These are phyloP conservation scores for Claviceps pusilla DNA, from an alignment of 2,329 filamentous ascomycete genomes.

Conservation along the genomic window DNA sequence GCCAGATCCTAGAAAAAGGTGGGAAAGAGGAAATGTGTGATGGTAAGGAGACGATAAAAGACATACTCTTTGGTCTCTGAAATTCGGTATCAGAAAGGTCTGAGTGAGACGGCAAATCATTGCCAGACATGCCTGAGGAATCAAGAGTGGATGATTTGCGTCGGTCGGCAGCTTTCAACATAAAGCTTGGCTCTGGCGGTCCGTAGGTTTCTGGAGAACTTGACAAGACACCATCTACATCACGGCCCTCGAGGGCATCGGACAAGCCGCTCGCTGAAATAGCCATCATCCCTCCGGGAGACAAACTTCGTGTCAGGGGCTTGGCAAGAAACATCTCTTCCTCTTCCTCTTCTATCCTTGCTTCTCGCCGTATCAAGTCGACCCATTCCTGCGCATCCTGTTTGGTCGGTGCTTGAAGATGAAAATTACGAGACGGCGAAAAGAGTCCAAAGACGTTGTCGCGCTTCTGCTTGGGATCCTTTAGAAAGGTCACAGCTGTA, in stretches of 20 bases:
- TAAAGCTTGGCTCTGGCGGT: slow-evolving; percentile 20
- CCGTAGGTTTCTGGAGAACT: slow-evolving; percentile 46
- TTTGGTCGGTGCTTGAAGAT: slow-evolving; percentile 62
- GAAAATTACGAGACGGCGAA: slow-evolving; percentile 78
- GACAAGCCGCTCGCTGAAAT: not conserved
- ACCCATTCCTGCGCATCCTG: slow-evolving; percentile 80
- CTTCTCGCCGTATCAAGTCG: slow-evolving; percentile 59
- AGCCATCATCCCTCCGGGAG: slow-evolving; percentile 13
- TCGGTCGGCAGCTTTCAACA: slow-evolving; percentile 19
- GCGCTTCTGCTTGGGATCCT: slow-evolving; percentile 75
- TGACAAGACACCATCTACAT: slow-evolving; percentile 31
- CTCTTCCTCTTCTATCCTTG: slow-evolving; percentile 76
- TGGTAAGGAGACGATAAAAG: not conserved
- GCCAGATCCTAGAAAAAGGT: not conserved
- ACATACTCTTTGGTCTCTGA: slow-evolving; percentile 27
- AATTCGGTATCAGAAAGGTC: slow-evolving; percentile 65
- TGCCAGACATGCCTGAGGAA: slow-evolving; percentile 47
- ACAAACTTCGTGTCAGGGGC: slow-evolving; percentile 38
- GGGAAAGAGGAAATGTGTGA: not conserved
- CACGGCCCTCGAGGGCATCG: slow-evolving; percentile 10
- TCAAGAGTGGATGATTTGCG: slow-evolving; percentile 48
- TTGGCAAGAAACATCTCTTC: slow-evolving; percentile 66
- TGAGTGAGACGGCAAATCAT: slow-evolving; percentile 63
- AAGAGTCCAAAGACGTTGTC: slow-evolving; percentile 86
- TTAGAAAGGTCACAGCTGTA: slow-evolving; percentile 77